These are phyloP conservation scores for Aspergillus indologenus DNA, from an alignment of 495 filamentous ascomycete genomes.

Conservation along the genomic window DNA sequence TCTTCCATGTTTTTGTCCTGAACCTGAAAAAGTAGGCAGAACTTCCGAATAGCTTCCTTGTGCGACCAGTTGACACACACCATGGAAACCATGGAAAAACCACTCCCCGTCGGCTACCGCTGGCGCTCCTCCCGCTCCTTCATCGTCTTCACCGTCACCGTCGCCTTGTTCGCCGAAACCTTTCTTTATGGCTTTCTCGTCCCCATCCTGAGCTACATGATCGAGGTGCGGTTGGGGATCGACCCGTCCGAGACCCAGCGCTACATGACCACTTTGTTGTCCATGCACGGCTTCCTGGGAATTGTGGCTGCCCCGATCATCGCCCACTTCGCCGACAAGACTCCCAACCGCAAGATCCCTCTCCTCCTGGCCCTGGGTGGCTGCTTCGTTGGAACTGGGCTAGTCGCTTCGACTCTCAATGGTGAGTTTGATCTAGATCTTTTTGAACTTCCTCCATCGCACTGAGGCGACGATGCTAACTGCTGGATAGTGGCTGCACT, in stretches of 20 bases:
- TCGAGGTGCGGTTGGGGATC: constrained; percentile 21
- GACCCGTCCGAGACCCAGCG: constrained; percentile 20
- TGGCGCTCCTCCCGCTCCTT: neutral
- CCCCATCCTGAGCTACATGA: constrained; percentile 26
- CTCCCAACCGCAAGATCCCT: constrained; percentile 14
- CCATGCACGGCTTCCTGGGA: constrained; percentile 21
- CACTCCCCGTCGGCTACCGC: constrained; percentile 17
- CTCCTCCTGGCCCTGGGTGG: constrained; percentile 18
- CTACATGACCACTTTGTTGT: constrained; percentile 16
- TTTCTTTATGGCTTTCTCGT: constrained; percentile 29
- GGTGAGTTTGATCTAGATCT: neutral
- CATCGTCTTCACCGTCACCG: neutral
- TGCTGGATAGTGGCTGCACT: constrained; percentile 20
- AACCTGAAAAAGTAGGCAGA: no score
- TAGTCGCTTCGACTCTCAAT: constrained; percentile 16
- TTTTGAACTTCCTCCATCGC: neutral
- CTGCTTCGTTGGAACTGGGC: constrained; percentile 19
- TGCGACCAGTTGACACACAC: no score
- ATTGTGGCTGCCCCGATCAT: constrained; percentile 19
- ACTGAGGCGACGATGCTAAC: neutral
- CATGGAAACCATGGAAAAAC: neutral
- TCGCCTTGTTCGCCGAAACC: constrained; percentile 15
- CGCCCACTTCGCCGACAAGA: constrained; percentile 23
- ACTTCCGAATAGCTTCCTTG: no score
- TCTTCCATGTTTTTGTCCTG: no score